Conservation (phyloP, 2,329 filamentous ascomycete species). For the Acarospora socialis region DNA sequence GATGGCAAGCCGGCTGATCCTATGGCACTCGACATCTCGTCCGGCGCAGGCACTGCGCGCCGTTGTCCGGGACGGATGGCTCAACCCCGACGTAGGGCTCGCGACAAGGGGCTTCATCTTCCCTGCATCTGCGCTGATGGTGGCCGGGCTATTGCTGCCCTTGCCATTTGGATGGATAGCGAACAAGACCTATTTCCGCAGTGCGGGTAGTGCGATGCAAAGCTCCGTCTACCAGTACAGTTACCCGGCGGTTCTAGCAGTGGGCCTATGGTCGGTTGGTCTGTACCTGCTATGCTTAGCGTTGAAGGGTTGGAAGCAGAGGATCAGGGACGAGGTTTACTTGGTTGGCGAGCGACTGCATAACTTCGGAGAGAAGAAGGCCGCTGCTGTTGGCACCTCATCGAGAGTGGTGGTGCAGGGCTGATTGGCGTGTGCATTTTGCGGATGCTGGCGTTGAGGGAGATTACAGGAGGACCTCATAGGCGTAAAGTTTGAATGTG, state of each 20-base stretch:
- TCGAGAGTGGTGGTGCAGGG: not conserved
- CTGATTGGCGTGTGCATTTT: no score
- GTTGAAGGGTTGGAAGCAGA: conserved; percentile 60
- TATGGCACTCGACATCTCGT: conserved; percentile 54
- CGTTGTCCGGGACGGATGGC: conserved; percentile 59
- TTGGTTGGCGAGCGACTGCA: conserved; percentile 87
- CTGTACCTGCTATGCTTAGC: conserved; percentile 32
- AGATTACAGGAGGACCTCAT: no score
- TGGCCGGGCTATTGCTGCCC: conserved; percentile 50
- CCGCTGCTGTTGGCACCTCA: conserved; percentile 22
- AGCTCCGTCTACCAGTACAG: conserved; percentile 47
- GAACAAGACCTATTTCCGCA: conserved; percentile 29
- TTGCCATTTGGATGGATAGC: conserved; percentile 41
- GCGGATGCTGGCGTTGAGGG: no score
- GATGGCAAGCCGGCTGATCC: conserved; percentile 54
- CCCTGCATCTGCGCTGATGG: conserved; percentile 51
- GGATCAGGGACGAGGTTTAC: conserved; percentile 88
- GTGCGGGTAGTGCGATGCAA: conserved; percentile 19
- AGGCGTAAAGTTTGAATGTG: no score
- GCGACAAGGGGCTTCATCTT: conserved; percentile 80
- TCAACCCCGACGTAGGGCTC: conserved; percentile 62
- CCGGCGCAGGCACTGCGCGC: conserved; percentile 60
- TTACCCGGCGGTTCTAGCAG: conserved; percentile 52
- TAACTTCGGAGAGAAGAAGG: conserved; percentile 61
- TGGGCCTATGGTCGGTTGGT: conserved; percentile 37